A percentile compares a stretch with the other conserved stretches of the same genome.
These are phyloP conservation scores for Solanum hybrid DNA, from an alignment of 305 asterid genomes.

Conservation along the genomic window DNA sequence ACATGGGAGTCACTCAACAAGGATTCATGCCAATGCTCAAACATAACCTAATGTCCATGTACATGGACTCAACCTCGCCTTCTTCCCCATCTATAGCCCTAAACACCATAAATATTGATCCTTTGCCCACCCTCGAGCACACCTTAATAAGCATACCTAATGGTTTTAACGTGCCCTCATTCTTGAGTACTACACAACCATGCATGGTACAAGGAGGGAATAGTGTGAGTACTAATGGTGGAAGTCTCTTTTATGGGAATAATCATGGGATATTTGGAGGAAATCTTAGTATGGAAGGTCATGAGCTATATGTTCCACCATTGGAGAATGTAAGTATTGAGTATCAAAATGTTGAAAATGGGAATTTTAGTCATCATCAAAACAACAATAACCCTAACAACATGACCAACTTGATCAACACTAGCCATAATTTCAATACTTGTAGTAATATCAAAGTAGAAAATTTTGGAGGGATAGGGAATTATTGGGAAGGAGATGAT, in stretches of 20 bases:
- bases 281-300: constrained; percentile 21
- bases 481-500: constrained; percentile 46
- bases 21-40: constrained; percentile 20
- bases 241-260: not conserved
- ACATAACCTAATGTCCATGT: constrained; percentile 15
- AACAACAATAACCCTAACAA: not conserved
- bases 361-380: not conserved
- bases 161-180: constrained; percentile 8
- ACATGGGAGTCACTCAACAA: constrained; percentile 26
- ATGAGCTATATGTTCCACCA: constrained; percentile 18
- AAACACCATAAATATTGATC: constrained; percentile 15
- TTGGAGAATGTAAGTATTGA: constrained; percentile 16
- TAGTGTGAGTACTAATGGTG: not conserved
- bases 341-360: constrained; percentile 10
- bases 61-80: constrained; percentile 32
- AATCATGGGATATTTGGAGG: constrained; percentile 23
- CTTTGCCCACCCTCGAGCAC: constrained; percentile 22
- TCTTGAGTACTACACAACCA: constrained; percentile 26
- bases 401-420: constrained; percentile 9
- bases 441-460: constrained; percentile 24
- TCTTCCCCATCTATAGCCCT: constrained; percentile 27
- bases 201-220: constrained; percentile 12
- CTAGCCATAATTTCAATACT: constrained; percentile 6
- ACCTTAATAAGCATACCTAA: constrained; percentile 7
- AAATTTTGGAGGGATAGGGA: constrained; percentile 33